Conservation (phyloP, 1,284 basidiomycete genomes). For the Caloboletus inedulis region DNA sequence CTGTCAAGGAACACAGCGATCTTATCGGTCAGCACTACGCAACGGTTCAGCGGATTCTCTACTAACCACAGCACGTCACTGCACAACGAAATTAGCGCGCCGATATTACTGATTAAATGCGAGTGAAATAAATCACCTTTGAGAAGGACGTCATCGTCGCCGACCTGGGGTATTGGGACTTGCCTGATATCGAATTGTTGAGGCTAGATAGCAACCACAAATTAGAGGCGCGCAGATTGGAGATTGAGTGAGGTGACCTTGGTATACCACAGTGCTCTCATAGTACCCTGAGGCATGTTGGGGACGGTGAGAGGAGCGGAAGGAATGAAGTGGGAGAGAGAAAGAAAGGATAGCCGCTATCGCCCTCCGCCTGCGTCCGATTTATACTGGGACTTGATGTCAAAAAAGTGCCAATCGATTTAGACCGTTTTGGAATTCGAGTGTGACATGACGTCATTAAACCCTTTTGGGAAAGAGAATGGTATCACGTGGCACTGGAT, state of each 20-base stretch:
- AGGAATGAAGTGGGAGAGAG: neutral
- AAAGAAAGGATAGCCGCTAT: slow-evolving; percentile 4
- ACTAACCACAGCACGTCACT: slow-evolving; percentile 51
- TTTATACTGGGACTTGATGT: slow-evolving; percentile 25
- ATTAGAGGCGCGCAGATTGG: slow-evolving; percentile 12
- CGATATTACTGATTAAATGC: neutral
- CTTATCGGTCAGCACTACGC: neutral
- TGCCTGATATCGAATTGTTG: slow-evolving; percentile 48
- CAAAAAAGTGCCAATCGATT: slow-evolving; percentile 2
- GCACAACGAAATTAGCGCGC: slow-evolving; percentile 7
- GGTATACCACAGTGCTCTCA: slow-evolving; percentile 34
- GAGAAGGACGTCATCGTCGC: slow-evolving; percentile 57
- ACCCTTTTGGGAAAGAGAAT: slow-evolving; percentile 3
- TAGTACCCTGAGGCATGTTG: slow-evolving; percentile 33
- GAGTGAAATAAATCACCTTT: slow-evolving; percentile 41
- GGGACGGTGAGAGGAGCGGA: neutral
- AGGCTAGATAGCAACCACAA: slow-evolving; percentile 33
- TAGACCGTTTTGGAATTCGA: slow-evolving; percentile 20
- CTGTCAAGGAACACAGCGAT: slow-evolving; percentile 26
- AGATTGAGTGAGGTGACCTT: slow-evolving; percentile 20
- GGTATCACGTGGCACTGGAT: slow-evolving; percentile 5
- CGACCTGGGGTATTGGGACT: slow-evolving; percentile 54
- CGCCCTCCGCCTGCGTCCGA: slow-evolving; percentile 5
- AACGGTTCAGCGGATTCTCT: neutral
- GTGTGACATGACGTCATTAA: slow-evolving; percentile 26